Base-by-base conservation (phyloP, 306 rosid species). In the Prunus dulcis region DNA sequence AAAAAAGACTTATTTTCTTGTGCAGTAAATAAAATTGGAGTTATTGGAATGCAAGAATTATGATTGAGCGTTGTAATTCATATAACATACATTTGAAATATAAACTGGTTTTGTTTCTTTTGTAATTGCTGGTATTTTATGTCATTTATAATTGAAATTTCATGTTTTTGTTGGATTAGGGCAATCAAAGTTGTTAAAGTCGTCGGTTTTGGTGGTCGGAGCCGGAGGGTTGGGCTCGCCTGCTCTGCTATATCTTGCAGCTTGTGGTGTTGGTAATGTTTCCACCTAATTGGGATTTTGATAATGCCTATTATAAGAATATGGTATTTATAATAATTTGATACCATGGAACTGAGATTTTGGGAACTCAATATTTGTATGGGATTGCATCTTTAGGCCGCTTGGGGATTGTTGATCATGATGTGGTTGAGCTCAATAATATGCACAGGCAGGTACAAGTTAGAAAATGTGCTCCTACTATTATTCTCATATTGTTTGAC, bases 201-300 rank as follows among this genome's bases (percentile, higher is more conserved):
- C 99, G 3, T 92, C 96, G 63, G 83, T 95, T 74, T 86, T 92
- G 68, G 97, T 95, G 46, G 91, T 92, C 74, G 99, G 99, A 79
- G 98, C 97, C 38, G 98, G 98, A 50, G 98, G 98, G 43, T 84
- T 94, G 82, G 97, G 98, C 71, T 93, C 98, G 41, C 95, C 97
- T 13, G 98, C 97, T 3, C 84, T 94, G 78, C 79, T 94, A 60
- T 92, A 94, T 84, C 91, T 94, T 57, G 97, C 93, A 28, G 97
- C 98, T 77, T 76, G 88, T 80, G 98, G 98, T 71, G 93, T 86
- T 78, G 98, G 98, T 91, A 91, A 77, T 62, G 46, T 73, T 72
- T n/a, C 43, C 10, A 3, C 32, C 51, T 57, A 38, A 14, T 52
- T 25, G 43, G 67, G 60, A 58, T 69, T 57, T 61, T 13, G 20